Percentiles rank a stretch among this genome's conserved stretches.
Evolutionary conservation across 2,329 filamentous ascomycete genomes (phyloP).

Genomic region (Fusarium abutilonis): DNA sequence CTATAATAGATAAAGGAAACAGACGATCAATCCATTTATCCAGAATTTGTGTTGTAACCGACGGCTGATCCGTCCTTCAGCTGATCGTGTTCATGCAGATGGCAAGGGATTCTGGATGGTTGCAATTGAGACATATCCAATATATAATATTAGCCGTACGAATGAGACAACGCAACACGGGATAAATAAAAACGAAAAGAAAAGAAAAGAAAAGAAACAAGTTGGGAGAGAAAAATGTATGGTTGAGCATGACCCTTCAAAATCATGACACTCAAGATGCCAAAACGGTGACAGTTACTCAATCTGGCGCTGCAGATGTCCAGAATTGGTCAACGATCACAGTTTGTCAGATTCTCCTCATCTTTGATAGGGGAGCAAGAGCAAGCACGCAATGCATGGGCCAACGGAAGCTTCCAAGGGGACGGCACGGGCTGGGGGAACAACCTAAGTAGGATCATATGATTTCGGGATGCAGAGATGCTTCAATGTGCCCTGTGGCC

Average conservation of each 20-base stretch:
- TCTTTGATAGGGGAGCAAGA: slow-evolving; percentile 16
- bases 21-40: slow-evolving; percentile 14
- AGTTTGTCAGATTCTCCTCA: slow-evolving; percentile 26
- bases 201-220: slow-evolving; percentile 13
- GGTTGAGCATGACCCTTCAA: slow-evolving; percentile 4
- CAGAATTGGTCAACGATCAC: slow-evolving; percentile 31
- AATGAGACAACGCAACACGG: slow-evolving; percentile 29
- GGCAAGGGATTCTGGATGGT: neutral
- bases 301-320: slow-evolving; percentile 33
- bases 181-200: slow-evolving; percentile 22
- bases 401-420: slow-evolving; percentile 20
- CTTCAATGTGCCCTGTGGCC: neutral
- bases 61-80: slow-evolving; percentile 13
- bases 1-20: slow-evolving; percentile 1
- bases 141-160: slow-evolving; percentile 18
- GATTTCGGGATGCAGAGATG: slow-evolving; percentile 23
- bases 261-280: slow-evolving; percentile 4
- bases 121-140: slow-evolving; percentile 10
- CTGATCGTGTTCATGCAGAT: too few relatives aligned
- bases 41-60: slow-evolving; percentile 23
- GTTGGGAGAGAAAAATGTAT: slow-evolving; percentile 9
- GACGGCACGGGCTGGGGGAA: slow-evolving; percentile 7
- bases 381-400: slow-evolving; percentile 2
- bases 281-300: slow-evolving; percentile 22
- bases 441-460: slow-evolving; percentile 27